These are phyloP conservation scores for Pleomassaria siparia DNA, from an alignment of 2,329 filamentous ascomycete genomes.

Conservation along the genomic window DNA sequence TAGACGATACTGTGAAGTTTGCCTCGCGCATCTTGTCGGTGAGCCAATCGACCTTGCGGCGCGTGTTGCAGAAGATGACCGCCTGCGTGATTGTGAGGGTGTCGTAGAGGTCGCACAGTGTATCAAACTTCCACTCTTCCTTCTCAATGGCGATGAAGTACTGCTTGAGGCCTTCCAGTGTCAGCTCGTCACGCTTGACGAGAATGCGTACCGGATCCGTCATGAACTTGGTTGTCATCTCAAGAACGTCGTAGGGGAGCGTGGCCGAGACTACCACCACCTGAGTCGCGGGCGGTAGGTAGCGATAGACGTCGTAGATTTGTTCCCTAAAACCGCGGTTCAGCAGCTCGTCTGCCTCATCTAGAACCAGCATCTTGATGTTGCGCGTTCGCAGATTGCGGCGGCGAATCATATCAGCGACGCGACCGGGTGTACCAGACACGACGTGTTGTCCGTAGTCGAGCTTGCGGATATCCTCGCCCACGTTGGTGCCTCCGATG, in stretches of 20 bases:
- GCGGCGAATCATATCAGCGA: constrained; percentile 80
- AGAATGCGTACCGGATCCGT: constrained; percentile 94
- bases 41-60: constrained; percentile 98
- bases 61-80: constrained; percentile 99
- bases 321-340: constrained; percentile 97
- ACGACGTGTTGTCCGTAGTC: constrained; percentile 98
- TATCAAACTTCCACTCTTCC: constrained; percentile 99
- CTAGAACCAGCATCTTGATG: constrained; percentile 78
- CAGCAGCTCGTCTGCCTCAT: constrained; percentile 76
- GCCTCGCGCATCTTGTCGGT: constrained; percentile 99
- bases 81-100: constrained; percentile 98
- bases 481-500: constrained; percentile 96
- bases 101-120: constrained; percentile 96
- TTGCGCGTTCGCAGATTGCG: constrained; percentile 71
- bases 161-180: constrained; percentile 94
- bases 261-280: constrained; percentile 98
- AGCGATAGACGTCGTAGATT: constrained; percentile 98
- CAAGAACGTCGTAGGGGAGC: constrained; percentile 93
- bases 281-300: constrained; percentile 93
- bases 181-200: constrained; percentile 98
- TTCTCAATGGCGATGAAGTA: constrained; percentile 99
- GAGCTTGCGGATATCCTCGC: constrained; percentile 95
- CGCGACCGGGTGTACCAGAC: constrained; percentile 93
- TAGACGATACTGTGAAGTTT: constrained; percentile 97
- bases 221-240: constrained; percentile 99